Percentiles rank a stretch among this genome's conserved stretches.
Evolutionary conservation across 2,329 filamentous ascomycete genomes (phyloP).

Genomic region (Fusarium verticillioides): DNA sequence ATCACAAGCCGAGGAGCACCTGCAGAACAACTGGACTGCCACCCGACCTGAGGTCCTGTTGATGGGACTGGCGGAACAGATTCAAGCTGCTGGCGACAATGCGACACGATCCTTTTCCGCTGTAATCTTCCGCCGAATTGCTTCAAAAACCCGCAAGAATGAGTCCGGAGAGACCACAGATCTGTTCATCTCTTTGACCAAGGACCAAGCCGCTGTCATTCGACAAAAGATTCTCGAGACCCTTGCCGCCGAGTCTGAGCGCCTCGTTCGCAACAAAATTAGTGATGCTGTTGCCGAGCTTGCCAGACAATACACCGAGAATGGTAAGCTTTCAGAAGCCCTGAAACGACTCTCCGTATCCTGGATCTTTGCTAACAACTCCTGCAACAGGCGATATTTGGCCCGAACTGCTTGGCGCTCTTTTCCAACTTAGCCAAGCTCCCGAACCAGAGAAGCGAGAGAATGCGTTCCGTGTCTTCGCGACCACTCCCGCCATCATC

Average conservation of each 20-base stretch:
- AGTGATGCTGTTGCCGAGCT: conserved; percentile 98
- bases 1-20: conserved; percentile 86
- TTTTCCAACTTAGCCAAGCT: conserved; percentile 93
- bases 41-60: conserved; percentile 86
- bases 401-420: conserved; percentile 85
- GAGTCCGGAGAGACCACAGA: conserved; percentile 78
- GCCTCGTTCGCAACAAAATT: conserved; percentile 89
- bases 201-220: conserved; percentile 80
- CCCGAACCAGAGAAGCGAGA: conserved; percentile 86
- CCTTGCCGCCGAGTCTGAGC: conserved; percentile 77
- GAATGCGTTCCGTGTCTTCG: conserved; percentile 93
- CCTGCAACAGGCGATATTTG: conserved; percentile 76
- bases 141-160: conserved; percentile 87
- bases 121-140: conserved; percentile 93
- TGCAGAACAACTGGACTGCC: conserved; percentile 89
- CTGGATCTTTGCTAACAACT: conserved; percentile 30
- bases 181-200: conserved; percentile 82
- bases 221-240: conserved; percentile 85
- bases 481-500: conserved; percentile 93
- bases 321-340: conserved; percentile 68
- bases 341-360: neutral
- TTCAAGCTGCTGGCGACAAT: conserved; percentile 79
- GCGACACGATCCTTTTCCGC: conserved; percentile 90
- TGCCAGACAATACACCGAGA: conserved; percentile 93
- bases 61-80: conserved; percentile 94